Evolutionary conservation across 768 basidiomycete species (phyloP).

Genomic region (Termitomyces sp.): DNA sequence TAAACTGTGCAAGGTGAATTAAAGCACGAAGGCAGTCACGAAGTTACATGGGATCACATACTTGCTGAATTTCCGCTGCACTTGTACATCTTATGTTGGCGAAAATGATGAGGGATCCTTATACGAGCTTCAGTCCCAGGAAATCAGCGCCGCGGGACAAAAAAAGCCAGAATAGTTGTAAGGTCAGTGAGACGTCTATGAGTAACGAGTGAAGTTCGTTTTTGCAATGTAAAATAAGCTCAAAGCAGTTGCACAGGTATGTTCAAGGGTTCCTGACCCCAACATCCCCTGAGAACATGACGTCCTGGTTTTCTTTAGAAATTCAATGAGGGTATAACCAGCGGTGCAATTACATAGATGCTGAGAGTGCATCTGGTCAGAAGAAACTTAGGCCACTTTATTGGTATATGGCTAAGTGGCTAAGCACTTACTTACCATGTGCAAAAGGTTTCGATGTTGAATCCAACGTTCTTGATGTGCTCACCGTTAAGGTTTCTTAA

Average conservation of each 20-base stretch:
- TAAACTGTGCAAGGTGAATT: background rate
- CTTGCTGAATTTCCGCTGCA: conserved; percentile 76
- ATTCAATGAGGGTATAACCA: background rate
- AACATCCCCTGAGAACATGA: conserved; percentile 84
- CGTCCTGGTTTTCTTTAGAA: background rate
- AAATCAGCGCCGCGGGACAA: conserved; percentile 8
- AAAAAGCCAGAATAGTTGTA: background rate
- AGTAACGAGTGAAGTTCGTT: conserved; percentile 82
- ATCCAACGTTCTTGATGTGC: conserved; percentile 85
- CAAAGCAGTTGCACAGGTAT: conserved; percentile 99
- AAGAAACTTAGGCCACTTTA: background rate
- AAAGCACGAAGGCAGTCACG: background rate
- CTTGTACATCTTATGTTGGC: conserved; percentile 80
- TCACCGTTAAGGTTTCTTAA: conserved; percentile 93
- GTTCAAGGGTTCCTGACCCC: conserved; percentile 96
- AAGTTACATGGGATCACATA: conserved; percentile 23
- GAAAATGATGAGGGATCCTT: conserved; percentile 87
- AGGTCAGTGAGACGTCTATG: conserved; percentile 47
- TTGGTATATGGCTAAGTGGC: background rate
- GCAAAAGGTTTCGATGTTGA: conserved; percentile 98
- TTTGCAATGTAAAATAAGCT: conserved; percentile 88
- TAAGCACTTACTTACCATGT: conserved; percentile 38
- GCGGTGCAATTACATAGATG: conserved; percentile 53
- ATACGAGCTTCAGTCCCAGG: conserved; percentile 72
- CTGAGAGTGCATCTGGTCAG: conserved; percentile 64